phyloP scores from a whole-genome alignment of 2,329 filamentous ascomycete genomes.

The Ascochyta lentis region DNA sequence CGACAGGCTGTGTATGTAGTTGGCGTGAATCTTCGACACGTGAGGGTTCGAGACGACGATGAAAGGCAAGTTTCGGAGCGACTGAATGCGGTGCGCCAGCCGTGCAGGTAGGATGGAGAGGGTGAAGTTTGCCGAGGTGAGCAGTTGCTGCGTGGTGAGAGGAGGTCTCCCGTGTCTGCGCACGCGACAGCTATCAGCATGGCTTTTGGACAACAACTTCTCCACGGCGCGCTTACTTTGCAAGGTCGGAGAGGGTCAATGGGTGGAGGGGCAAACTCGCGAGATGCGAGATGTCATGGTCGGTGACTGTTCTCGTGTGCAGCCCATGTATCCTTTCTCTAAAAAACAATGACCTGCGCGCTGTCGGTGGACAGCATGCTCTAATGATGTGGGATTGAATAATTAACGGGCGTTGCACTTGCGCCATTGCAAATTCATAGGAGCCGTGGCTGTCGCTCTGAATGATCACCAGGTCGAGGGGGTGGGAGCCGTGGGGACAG shows the following conservation, averaged over 20 bases:
- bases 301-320: slow-evolving; percentile 58
- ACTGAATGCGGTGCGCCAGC: slow-evolving; percentile 91
- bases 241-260: slow-evolving; percentile 84
- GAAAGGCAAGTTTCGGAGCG: slow-evolving; percentile 90
- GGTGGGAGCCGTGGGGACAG: not conserved
- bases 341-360: slow-evolving; percentile 26
- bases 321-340: slow-evolving; percentile 27
- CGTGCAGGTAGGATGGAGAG: slow-evolving; percentile 90
- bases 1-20: slow-evolving; percentile 91
- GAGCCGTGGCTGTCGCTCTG: not conserved
- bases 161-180: slow-evolving; percentile 79
- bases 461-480: not conserved
- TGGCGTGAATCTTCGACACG: slow-evolving; percentile 92
- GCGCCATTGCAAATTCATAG: slow-evolving; percentile 30
- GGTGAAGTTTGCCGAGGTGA: slow-evolving; percentile 94
- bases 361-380: slow-evolving; percentile 38
- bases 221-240: slow-evolving; percentile 66
- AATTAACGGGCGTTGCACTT: slow-evolving; percentile 43
- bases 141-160: slow-evolving; percentile 77
- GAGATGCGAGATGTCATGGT: slow-evolving; percentile 79
- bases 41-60: slow-evolving; percentile 99
- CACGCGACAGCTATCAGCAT: slow-evolving; percentile 21
- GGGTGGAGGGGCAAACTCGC: slow-evolving; percentile 80
- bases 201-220: not conserved
- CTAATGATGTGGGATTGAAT: slow-evolving; percentile 48